These are phyloP conservation scores for Strigomonas galati DNA, from an alignment of 208 protist genomes.

Conservation along the genomic window DNA sequence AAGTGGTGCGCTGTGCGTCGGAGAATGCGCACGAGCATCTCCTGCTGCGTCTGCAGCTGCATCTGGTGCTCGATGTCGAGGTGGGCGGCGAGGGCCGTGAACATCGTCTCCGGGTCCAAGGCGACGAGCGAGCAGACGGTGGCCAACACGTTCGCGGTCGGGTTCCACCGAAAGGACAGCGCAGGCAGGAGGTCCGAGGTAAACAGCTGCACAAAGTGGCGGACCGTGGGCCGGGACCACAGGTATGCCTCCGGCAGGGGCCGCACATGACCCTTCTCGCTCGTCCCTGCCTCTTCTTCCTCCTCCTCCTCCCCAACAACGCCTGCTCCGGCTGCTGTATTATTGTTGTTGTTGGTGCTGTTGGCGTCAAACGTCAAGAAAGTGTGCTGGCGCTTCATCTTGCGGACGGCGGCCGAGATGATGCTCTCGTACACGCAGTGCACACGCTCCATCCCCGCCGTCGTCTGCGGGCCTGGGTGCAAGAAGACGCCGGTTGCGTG, in stretches of 20 bases:
- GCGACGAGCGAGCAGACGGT: background rate
- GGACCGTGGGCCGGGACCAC: background rate
- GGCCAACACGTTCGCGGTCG: background rate
- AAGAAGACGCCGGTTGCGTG: slow-evolving; percentile 68
- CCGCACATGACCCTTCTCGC: background rate
- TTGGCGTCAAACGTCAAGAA: background rate
- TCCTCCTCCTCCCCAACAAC: background rate
- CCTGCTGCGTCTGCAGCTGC: background rate
- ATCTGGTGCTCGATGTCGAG: background rate
- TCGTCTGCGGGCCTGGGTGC: slow-evolving; percentile 26
- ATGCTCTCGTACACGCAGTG: slow-evolving; percentile 40
- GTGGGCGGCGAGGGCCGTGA: background rate
- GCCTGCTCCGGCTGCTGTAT: background rate
- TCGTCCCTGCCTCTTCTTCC: background rate
- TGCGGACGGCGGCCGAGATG: slow-evolving; percentile 25
- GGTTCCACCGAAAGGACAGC: background rate
- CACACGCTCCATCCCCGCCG: background rate
- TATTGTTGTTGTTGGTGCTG: background rate
- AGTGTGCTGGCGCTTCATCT: slow-evolving; percentile 1
- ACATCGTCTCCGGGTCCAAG: slow-evolving; percentile 11
- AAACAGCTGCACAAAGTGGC: background rate
- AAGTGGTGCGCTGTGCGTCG: background rate
- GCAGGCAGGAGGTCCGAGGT: slow-evolving; percentile 1
- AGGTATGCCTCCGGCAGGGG: background rate
- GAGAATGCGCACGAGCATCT: background rate